phyloP scores from a whole-genome alignment of 208 protist genomes.

The Trypanosoma scelopori region DNA sequence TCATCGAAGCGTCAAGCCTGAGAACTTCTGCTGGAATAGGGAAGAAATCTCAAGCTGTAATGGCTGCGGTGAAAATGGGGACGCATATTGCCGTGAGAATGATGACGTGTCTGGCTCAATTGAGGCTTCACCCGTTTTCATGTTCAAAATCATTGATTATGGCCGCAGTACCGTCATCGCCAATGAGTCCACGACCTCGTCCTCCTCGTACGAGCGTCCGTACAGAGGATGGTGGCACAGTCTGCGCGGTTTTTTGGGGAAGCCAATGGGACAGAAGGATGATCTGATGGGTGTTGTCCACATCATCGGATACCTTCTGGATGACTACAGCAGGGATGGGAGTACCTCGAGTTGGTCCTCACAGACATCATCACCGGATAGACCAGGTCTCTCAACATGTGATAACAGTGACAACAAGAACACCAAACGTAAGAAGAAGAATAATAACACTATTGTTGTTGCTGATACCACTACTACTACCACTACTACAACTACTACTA shows the following conservation, averaged over 20 bases:
- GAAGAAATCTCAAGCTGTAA: constrained; percentile 4
- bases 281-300: constrained; percentile 42
- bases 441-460: constrained; percentile 1
- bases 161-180: constrained; percentile 24
- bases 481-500: neutral
- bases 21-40: constrained; percentile 34
- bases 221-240: constrained; percentile 47
- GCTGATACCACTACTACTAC: neutral
- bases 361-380: neutral
- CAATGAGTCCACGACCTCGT: neutral
- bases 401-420: neutral
- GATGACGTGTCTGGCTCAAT: neutral
- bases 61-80: neutral
- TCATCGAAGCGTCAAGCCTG: constrained; percentile 34
- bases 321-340: constrained; percentile 25
- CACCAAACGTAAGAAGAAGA: neutral
- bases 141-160: constrained; percentile 38
- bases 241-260: constrained; percentile 36
- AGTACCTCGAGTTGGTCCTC: constrained; percentile 6
- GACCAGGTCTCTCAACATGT: neutral
- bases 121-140: constrained; percentile 5
- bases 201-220: constrained; percentile 24
- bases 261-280: constrained; percentile 38
- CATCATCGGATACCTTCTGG: constrained; percentile 35
- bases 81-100: neutral